Evolutionary conservation across 345 rosid species (phyloP), one percentile per base, ranked within the genome.

Genomic region (Streptanthus diversifolius): DNA sequence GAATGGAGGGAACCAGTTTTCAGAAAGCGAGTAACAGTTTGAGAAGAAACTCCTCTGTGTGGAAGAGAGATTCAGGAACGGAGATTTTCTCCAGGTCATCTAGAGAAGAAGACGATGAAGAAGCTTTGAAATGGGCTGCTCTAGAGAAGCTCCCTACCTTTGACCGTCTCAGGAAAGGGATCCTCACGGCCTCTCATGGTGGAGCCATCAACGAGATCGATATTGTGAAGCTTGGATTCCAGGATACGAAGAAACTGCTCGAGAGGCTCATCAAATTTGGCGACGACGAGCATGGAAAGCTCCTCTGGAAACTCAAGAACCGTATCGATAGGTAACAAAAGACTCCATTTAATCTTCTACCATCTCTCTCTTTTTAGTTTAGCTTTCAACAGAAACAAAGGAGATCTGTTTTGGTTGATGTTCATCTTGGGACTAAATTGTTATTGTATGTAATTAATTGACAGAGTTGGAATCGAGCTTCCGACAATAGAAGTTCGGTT

Each of bases 61-160:
- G 80, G 35, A 84, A 79, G 83, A 81, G 83, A 70, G 77, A 70
- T 73, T 75, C 47, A 18, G 72, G 78, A 8, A 35, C 14, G 8
- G 89, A 85, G 11, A 82, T 65, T 2, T 87, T 88, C 65, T 88
- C 95, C 8, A 75, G 63, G 39, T 88, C 97, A 3, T 80, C 85
- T 1, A 36, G 88, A 45, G 87, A 84, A 3, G 96, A 83, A 67
- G 85, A 90, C 49, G 96, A 88, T 0, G 96, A 90, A 70, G 96
- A 87, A 82, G 98, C 90, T 47, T 80, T 90, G 61, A 88, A 45
- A 76, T 93, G 97, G 98, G 98, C 98, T 43, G 98, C 98, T 43
- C 9, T 93, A 3, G 92, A 93, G 81, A 93, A 82, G 78, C 85
- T 93, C n/a, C 98, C 98, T 0, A 87, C 98, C 3, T 84, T 73